phyloP scores from a whole-genome alignment of 257 asterid species.

The Solanum etuberosum region DNA sequence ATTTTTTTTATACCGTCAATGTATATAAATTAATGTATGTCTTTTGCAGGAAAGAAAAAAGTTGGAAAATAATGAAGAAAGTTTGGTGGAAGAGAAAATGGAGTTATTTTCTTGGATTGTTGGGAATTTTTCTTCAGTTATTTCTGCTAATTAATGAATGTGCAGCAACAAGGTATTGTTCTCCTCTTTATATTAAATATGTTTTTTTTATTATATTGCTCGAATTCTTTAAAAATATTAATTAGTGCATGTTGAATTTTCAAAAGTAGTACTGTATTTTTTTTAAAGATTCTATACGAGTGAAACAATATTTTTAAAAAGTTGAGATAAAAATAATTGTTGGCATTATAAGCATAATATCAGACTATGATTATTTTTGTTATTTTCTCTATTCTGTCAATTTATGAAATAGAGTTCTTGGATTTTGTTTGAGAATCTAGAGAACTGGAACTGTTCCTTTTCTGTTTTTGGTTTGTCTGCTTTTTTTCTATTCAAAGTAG shows the following conservation, averaged over 20 bases:
- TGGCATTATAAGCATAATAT: background rate
- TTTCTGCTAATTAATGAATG: slow-evolving; percentile 2
- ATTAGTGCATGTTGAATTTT: background rate
- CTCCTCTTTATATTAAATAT: background rate
- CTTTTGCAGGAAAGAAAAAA: background rate
- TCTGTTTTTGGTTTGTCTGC: background rate
- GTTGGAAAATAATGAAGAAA: background rate
- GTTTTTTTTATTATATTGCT: background rate
- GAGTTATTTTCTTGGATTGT: background rate
- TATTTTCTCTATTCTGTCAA: background rate
- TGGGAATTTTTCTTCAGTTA: slow-evolving; percentile 3
- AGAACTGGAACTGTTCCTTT: background rate
- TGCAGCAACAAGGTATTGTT: background rate
- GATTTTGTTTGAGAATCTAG: background rate
- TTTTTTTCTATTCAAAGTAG: background rate
- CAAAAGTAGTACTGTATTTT: background rate
- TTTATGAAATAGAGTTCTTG: background rate
- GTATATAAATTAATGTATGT: background rate
- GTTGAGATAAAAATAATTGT: background rate
- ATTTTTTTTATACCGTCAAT: background rate
- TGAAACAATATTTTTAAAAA: background rate
- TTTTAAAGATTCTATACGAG: background rate
- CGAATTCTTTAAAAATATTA: background rate
- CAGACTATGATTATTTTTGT: background rate
- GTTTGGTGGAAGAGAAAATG: background rate